These are phyloP conservation scores for Cyberlindnera saturnus DNA, from an alignment of 805 yeast genomes.

Conservation along the genomic window DNA sequence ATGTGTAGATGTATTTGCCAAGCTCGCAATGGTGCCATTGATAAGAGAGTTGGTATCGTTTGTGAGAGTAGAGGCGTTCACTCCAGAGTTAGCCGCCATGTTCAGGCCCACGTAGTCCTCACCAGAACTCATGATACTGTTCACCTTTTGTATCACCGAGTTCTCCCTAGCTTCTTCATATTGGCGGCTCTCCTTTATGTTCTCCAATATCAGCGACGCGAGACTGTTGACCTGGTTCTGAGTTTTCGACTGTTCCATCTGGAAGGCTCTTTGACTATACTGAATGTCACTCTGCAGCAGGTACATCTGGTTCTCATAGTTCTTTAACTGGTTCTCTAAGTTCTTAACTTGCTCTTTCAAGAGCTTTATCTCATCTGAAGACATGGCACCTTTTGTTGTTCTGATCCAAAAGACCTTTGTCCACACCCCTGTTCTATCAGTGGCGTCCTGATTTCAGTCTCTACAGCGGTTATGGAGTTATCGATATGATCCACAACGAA, in stretches of 20 bases:
- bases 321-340: slow-evolving; percentile 20
- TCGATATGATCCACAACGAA: too few relatives aligned
- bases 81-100: slow-evolving; percentile 3
- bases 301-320: slow-evolving; percentile 19
- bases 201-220: slow-evolving; percentile 19
- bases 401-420: neutral
- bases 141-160: slow-evolving; percentile 18
- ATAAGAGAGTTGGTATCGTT: slow-evolving; percentile 16
- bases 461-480: too few relatives aligned
- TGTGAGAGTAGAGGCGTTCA: slow-evolving; percentile 4
- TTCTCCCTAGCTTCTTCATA: slow-evolving; percentile 20
- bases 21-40: slow-evolving; percentile 19
- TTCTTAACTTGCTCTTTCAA: slow-evolving; percentile 21
- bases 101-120: slow-evolving; percentile 17
- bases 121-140: slow-evolving; percentile 12
- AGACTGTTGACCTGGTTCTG: slow-evolving; percentile 20
- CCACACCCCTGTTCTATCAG: neutral
- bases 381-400: slow-evolving; percentile 2
- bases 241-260: slow-evolving; percentile 20
- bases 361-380: slow-evolving; percentile 18
- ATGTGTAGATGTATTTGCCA: slow-evolving; percentile 6
- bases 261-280: slow-evolving; percentile 19
- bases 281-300: slow-evolving; percentile 20
- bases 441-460: too few relatives aligned
- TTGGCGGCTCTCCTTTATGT: slow-evolving; percentile 21